These are phyloP conservation scores for Plasmodium vinckei DNA, from an alignment of 169 alveolate genomes.

Conservation along the genomic window DNA sequence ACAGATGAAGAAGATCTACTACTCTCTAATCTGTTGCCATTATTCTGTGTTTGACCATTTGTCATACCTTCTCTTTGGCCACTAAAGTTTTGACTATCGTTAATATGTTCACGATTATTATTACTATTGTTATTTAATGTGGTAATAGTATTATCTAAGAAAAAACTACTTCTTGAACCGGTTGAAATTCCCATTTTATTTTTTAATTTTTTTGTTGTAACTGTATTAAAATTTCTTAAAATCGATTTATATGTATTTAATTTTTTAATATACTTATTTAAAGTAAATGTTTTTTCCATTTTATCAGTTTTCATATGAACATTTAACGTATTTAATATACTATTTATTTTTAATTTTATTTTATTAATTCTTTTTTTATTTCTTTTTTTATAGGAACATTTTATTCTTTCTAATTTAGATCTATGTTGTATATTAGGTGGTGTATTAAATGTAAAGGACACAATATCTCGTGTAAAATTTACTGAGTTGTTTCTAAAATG, in stretches of 20 bases:
- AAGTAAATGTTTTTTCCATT: constrained; percentile 43
- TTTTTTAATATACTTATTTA: constrained; percentile 60
- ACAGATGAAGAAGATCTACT: not conserved
- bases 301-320: constrained; percentile 52
- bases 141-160: not conserved
- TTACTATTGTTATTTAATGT: constrained; percentile 13
- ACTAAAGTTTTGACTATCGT: constrained; percentile 1
- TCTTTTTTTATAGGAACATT: constrained; percentile 28
- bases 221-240: constrained; percentile 35
- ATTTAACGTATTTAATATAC: constrained; percentile 30
- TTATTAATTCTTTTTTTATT: constrained; percentile 53
- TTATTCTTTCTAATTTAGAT: constrained; percentile 25
- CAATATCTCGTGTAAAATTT: not conserved
- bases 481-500: not conserved
- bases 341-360: constrained; percentile 31
- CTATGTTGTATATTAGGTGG: constrained; percentile 4
- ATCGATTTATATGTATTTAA: constrained; percentile 27
- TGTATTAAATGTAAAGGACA: constrained; percentile 6
- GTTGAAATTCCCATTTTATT: constrained; percentile 20
- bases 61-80: constrained; percentile 19
- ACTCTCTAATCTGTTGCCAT: not conserved
- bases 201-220: constrained; percentile 30
- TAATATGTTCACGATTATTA: constrained; percentile 20
- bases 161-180: no score
- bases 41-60: constrained; percentile 6